Percentiles rank a stretch among this genome's conserved stretches.
Conservation (phyloP, 2,329 filamentous ascomycete genomes). For the Hypoxylon sp. region DNA sequence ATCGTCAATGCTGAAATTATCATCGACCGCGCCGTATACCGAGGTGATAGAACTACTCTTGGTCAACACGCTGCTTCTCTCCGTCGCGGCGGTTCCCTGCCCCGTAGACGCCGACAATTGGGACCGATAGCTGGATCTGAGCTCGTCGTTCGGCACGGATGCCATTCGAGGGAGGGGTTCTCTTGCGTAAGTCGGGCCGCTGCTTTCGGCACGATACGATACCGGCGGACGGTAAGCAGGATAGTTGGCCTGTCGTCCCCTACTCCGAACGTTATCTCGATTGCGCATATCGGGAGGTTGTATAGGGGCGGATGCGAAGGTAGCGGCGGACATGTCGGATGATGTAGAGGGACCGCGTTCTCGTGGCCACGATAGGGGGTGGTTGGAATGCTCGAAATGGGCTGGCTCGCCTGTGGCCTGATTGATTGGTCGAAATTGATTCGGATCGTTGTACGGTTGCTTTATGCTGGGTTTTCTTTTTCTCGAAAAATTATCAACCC, state of each 20-base stretch:
- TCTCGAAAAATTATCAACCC: conserved; percentile 69
- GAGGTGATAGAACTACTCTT: conserved; percentile 81
- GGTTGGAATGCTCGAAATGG: conserved; percentile 40
- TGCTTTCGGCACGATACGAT: conserved; percentile 54
- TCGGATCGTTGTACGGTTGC: conserved; percentile 54
- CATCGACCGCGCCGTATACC: conserved; percentile 61
- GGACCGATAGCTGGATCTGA: conserved; percentile 67
- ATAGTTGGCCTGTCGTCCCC: conserved; percentile 44
- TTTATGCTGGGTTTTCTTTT: conserved; percentile 66
- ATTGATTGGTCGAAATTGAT: conserved; percentile 49
- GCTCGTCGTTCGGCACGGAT: conserved; percentile 64
- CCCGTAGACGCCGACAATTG: conserved; percentile 66
- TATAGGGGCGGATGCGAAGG: conserved; percentile 58
- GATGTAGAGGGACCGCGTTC: conserved; percentile 61
- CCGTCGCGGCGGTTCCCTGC: conserved; percentile 75
- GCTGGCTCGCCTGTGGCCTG: conserved; percentile 44
- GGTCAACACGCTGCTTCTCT: conserved; percentile 84
- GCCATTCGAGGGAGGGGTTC: conserved; percentile 55
- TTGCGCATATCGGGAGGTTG: conserved; percentile 56
- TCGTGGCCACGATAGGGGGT: conserved; percentile 55
- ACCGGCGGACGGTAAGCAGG: conserved; percentile 47
- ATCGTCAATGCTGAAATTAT: conserved; percentile 72
- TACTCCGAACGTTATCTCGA: conserved; percentile 45
- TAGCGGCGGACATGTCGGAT: conserved; percentile 60
- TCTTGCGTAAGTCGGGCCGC: conserved; percentile 52